Base-by-base conservation (phyloP, 768 basidiomycete genomes). In the Lactifluus piperatus region DNA sequence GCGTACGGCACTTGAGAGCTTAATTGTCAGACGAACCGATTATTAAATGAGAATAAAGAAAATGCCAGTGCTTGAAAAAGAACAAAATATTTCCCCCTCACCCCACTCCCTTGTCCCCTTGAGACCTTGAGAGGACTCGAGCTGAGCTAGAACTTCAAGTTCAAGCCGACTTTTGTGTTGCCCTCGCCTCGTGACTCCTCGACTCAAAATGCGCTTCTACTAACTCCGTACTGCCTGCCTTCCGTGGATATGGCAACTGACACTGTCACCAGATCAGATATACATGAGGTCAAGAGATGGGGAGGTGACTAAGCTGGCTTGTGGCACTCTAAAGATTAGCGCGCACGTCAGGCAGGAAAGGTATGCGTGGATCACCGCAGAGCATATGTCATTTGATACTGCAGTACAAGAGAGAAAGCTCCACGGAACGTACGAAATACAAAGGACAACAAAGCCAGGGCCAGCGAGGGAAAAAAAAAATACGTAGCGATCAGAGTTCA, bases 401-500 rank as follows among this genome's bases (percentile, higher is more conserved):
- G 43, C 14, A 14, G 29, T 56, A 56, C 55, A 56, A 44, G n/a
- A 30, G 13, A 16, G 30, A 24, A 30, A 1, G 27, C 16, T 41
- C 47, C 47, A 56, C 47, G 27, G 41, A 41, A 30, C 47, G 37
- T 56, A 49, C 36, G 47, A 49, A n/a, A 30, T 57, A 57, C 56
- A 57, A 32, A n/a, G 16, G 44, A 54, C 27, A 32, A 54, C 34
- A 53, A 30, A 11, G 16, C 30, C 14, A 5, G 24, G n/a, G n/a
- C 5, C 44, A 6, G 18, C 16, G 44, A 55, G n/a, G 24, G 11
- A 39, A 36, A 36, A 39, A 37, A 45, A 24, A 47, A 20, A 44
- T 24, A 44, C 18, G 43, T 39, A 47, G 24, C 54, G 14, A 29
- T 44, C 22, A 20, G 5, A 36, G 29, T 27, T 7, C 43, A 18